Evolutionary conservation across 345 rosid species (phyloP), one percentile per base, ranked within the genome.

Genomic region (Aethionema arabicum): DNA sequence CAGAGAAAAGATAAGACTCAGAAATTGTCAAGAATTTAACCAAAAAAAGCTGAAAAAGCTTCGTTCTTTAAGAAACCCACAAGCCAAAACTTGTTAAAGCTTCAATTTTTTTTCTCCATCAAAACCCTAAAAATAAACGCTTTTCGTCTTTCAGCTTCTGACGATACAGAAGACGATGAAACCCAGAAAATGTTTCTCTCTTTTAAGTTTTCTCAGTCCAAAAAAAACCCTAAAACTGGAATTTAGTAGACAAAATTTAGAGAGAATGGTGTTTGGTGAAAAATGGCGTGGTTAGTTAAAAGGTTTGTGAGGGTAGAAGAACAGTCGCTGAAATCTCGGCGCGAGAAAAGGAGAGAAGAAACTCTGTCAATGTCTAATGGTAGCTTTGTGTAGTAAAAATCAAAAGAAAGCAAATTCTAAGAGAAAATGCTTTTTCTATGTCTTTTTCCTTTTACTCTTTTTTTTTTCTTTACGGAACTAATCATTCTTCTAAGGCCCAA

Each of bases 1-100:
- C 77, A 79, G 59, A 71, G 72, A 65, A 49, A 38, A 68, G 67
- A 61, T 56, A 51, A 67, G 56, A 61, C 61, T 61, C 59, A 47
- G 81, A 84, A 83, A 75, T 44, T 72, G 73, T 72, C 77, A 60
- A 41, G 43, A 69, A 40, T 31, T 41, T 47, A 50, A 43, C n/a
- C 27, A 45, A 59, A 46, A 30, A 64, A 21, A 21, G 27, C 27
- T 21, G 11, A 64, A 57, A 69, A 70, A 65, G 78, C 76, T 65
- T 50, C 44, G 49, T 10, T 43, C 21, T 51, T 43, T 11, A n/a
- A 52, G 43, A 51, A 21, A 65, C 4, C 47, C 49, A 71, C 27
- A 37, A 65, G 50, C 11, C 32, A 57, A 15, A 71, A 59, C 63
- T 51, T 74, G 27, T 35, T 52, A 59, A 73, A 77, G 68, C 61